A percentile compares a stretch with the other conserved stretches of the same genome.
Conservation (phyloP, 164 flowering plant species). For the Magnolia officinalis region DNA sequence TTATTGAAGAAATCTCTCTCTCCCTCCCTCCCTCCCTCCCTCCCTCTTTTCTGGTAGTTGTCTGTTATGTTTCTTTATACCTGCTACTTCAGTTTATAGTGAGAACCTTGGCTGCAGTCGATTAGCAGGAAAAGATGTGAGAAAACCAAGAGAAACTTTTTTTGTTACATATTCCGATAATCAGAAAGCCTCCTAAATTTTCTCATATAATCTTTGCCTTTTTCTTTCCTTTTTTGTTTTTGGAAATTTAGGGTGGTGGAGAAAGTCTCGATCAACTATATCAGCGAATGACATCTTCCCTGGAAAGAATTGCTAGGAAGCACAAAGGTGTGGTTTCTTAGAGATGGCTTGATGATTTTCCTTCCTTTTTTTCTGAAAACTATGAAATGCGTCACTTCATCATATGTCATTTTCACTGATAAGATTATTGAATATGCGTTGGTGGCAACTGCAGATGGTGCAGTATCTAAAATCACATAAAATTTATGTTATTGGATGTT, state of each 20-base stretch:
- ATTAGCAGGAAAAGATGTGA: background rate
- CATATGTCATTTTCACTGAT: background rate
- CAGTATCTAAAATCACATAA: background rate
- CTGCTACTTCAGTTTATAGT: background rate
- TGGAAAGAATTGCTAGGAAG: conserved; percentile 46
- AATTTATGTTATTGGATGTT: too few species aligned
- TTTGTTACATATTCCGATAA: background rate
- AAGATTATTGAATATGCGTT: background rate
- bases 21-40: too few species aligned
- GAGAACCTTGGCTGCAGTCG: background rate
- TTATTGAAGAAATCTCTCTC: too few species aligned
- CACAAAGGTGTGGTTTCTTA: conserved; percentile 52
- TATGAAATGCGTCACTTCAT: background rate
- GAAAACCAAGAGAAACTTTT: background rate
- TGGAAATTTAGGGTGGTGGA: conserved; percentile 80
- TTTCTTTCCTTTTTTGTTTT: background rate
- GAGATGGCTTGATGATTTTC: background rate
- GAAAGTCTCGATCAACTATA: conserved; percentile 17
- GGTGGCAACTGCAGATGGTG: background rate
- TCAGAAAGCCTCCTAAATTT: background rate
- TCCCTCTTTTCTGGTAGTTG: too few species aligned
- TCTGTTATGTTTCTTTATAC: background rate
- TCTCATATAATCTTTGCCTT: background rate
- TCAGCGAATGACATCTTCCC: conserved; percentile 11
- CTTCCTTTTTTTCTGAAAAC: background rate